phyloP scores from a whole-genome alignment of 805 yeast genomes.

The Zygotorulaspora sp. region DNA sequence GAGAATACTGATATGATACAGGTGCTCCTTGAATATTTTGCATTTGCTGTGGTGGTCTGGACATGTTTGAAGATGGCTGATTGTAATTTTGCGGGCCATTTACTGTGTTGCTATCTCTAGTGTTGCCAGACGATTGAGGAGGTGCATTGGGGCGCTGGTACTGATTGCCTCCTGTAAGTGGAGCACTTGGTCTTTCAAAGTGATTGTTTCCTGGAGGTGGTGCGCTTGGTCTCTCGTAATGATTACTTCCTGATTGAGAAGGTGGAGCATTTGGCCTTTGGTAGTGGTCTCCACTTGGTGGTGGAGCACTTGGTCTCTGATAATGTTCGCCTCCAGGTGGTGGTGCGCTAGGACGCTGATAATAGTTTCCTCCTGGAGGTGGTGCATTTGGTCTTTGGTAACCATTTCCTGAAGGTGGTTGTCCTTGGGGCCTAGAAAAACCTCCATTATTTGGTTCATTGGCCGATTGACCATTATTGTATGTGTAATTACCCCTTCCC shows the following conservation, averaged over 20 bases:
- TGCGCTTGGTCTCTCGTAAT: slow-evolving; percentile 19
- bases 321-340: slow-evolving; percentile 11
- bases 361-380: too few species aligned
- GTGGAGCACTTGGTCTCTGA: slow-evolving; percentile 20
- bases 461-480: slow-evolving; percentile 18
- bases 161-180: slow-evolving; percentile 5
- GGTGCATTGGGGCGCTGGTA: slow-evolving; percentile 14
- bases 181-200: too few species aligned
- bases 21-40: slow-evolving; percentile 20
- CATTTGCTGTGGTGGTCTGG: slow-evolving; percentile 24
- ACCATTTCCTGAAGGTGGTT: slow-evolving; percentile 12
- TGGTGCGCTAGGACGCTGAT: too few species aligned
- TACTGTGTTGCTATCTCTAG: slow-evolving; percentile 10
- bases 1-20: slow-evolving; percentile 53
- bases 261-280: slow-evolving; percentile 20
- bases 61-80: slow-evolving; percentile 20
- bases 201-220: slow-evolving; percentile 20
- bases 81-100: slow-evolving; percentile 20
- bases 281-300: slow-evolving; percentile 13
- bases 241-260: slow-evolving; percentile 4
- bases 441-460: slow-evolving; percentile 8
- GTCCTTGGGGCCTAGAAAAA: slow-evolving; percentile 7
- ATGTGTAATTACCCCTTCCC: slow-evolving; percentile 35
- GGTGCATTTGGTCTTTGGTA: too few species aligned
- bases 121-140: slow-evolving; percentile 9